Conservation (phyloP, 441 rosid species). For the Eutrema salsugineum region DNA sequence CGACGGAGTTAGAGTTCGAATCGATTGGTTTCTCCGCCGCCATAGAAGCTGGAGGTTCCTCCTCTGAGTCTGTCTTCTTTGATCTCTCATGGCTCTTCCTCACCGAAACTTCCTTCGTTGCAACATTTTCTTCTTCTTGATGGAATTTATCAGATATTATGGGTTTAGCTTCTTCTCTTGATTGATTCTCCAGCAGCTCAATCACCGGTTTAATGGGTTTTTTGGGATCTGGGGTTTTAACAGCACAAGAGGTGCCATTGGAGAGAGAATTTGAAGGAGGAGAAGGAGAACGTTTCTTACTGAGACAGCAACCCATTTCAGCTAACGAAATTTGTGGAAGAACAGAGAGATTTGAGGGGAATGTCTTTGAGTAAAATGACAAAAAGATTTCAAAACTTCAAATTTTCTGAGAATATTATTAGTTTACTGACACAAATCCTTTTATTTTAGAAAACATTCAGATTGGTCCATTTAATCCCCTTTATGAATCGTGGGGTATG, state of each 20-base stretch:
- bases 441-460: not conserved
- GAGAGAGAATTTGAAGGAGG: constrained; percentile 4
- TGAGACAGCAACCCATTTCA: constrained; percentile 65
- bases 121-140: not conserved
- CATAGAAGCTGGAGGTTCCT: constrained; percentile 3
- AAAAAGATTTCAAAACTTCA: constrained; percentile 14
- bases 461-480: not conserved
- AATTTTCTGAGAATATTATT: not conserved
- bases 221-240: constrained; percentile 4
- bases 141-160: not conserved
- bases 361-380: constrained; percentile 2
- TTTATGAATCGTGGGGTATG: not conserved
- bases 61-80: constrained; percentile 24
- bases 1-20: not conserved
- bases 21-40: constrained; percentile 8
- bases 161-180: constrained; percentile 14
- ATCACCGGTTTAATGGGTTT: not conserved
- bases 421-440: not conserved
- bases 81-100: constrained; percentile 48
- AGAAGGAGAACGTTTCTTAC: constrained; percentile 42
- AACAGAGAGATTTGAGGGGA: not conserved
- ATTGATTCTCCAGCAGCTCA: not conserved
- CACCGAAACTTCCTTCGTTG: constrained; percentile 39
- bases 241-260: not conserved
- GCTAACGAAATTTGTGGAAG: not conserved